A percentile compares a stretch with the other conserved stretches of the same genome.
phyloP scores from a whole-genome alignment of 768 basidiomycete genomes.

The Paxillus rubicundulus region DNA sequence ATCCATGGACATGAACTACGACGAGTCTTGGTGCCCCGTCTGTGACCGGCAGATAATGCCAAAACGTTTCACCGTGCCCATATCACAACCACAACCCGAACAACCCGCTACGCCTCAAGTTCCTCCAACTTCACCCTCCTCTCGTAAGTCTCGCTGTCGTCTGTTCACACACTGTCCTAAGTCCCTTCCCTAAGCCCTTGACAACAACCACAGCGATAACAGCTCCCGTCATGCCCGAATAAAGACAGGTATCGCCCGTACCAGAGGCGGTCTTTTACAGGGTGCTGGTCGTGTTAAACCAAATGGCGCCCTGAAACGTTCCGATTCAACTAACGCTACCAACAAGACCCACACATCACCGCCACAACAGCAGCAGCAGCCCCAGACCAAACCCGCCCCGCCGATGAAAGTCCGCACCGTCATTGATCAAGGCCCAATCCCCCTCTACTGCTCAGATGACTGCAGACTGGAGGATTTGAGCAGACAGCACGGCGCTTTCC shows the following conservation, averaged over 20 bases:
- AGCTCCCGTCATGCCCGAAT: conserved; percentile 29
- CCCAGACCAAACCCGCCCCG: conserved; percentile 26
- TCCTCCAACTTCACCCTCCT: conserved; percentile 39
- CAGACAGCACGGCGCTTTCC: conserved; percentile 37
- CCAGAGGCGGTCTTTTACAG: conserved; percentile 52
- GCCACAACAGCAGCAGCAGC: conserved; percentile 19
- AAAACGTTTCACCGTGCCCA: conserved; percentile 59
- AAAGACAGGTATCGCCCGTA: conserved; percentile 38
- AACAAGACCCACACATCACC: conserved; percentile 14
- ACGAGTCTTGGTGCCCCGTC: conserved; percentile 77
- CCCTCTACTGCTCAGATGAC: conserved; percentile 81
- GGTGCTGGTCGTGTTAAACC: conserved; percentile 64
- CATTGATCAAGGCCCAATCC: conserved; percentile 78
- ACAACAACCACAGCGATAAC: conserved; percentile 29
- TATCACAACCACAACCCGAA: conserved; percentile 30
- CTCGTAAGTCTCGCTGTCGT: conserved; percentile 33
- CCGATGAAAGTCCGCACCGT: conserved; percentile 56
- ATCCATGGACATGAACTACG: conserved; percentile 43
- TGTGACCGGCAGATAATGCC: conserved; percentile 79
- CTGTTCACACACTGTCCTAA: background rate
- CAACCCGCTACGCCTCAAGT: conserved; percentile 22
- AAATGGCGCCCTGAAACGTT: conserved; percentile 52
- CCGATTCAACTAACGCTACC: conserved; percentile 23
- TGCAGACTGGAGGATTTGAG: conserved; percentile 63
- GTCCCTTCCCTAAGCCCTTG: conserved; percentile 13